phyloP scores from a whole-genome alignment of 1,284 basidiomycete genomes.

The Melampsora occidentalis region DNA sequence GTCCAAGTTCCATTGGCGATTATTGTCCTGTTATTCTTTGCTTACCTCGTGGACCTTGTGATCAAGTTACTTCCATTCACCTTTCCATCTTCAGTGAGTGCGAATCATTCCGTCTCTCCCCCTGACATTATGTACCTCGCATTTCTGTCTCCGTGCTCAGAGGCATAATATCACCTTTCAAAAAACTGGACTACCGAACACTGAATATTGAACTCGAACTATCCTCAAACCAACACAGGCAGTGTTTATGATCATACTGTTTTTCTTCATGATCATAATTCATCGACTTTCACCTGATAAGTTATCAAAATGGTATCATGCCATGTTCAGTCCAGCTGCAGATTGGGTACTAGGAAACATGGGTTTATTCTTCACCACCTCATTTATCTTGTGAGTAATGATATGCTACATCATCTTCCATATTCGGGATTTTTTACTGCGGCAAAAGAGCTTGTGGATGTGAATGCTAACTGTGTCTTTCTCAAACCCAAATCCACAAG shows the following conservation, averaged over 20 bases:
- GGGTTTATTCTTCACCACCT: constrained; percentile 42
- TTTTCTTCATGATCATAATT: not conserved
- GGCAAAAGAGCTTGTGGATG: no score
- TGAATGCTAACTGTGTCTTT: no score
- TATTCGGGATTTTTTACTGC: no score
- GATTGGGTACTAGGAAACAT: constrained; percentile 35
- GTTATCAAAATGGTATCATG: constrained; percentile 4
- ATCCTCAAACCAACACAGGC: not conserved
- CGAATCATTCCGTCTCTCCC: not conserved
- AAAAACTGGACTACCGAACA: no score
- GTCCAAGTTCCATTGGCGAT: constrained; percentile 24
- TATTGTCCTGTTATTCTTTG: constrained; percentile 17
- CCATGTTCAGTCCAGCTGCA: constrained; percentile 16
- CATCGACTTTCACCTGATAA: not conserved
- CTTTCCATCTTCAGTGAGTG: constrained; percentile 25
- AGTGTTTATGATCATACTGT: not conserved
- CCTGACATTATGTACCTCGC: not conserved
- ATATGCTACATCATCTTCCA: no score
- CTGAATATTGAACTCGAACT: no score
- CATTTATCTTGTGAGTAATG: constrained; percentile 37
- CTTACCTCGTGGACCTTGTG: constrained; percentile 27
- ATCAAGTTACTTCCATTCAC: constrained; percentile 40
- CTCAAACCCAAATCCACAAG: not conserved
- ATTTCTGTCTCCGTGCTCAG: not conserved
- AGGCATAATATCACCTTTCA: no score